Conservation (phyloP, 2,329 filamentous ascomycete genomes). For the Calonectria ilicicola region DNA sequence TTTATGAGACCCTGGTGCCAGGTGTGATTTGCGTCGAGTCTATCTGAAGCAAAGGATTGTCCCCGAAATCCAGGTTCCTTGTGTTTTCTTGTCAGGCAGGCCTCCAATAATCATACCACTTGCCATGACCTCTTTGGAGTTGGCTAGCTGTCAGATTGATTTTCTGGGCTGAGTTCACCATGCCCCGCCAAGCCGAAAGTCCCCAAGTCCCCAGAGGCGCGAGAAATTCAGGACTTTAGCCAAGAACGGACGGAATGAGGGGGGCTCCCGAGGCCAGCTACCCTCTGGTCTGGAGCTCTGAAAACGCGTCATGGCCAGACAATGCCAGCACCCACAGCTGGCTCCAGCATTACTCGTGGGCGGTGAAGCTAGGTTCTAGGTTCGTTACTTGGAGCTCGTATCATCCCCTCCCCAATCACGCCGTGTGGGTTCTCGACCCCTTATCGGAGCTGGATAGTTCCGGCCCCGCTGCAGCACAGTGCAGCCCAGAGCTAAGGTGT, state of each 20-base stretch:
- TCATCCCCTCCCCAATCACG: conserved; percentile 30
- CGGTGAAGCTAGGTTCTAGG: conserved; percentile 19
- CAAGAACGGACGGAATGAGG: background rate
- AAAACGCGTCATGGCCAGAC: conserved; percentile 19
- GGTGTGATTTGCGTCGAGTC: background rate
- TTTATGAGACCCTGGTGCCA: background rate
- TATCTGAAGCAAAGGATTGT: background rate
- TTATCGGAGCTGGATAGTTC: conserved; percentile 34
- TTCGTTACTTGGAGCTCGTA: conserved; percentile 24
- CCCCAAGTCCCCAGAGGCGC: background rate
- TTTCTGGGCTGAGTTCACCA: background rate
- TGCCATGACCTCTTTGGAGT: background rate
- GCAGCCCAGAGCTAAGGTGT: background rate
- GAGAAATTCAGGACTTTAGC: background rate
- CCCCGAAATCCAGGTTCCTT: background rate
- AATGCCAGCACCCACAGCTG: background rate
- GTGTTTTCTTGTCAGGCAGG: too few species aligned
- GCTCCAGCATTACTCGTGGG: background rate
- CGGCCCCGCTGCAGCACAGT: conserved; percentile 22
- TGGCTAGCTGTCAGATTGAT: background rate
- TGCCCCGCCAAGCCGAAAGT: background rate
- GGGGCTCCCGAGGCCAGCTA: background rate
- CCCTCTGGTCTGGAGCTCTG: background rate
- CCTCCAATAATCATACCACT: background rate
- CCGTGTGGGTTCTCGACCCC: conserved; percentile 32